Evolutionary conservation across 176 grass and related monocot genomes (phyloP), one percentile per base, ranked within the genome.

Genomic region (Triticum turgidum): DNA sequence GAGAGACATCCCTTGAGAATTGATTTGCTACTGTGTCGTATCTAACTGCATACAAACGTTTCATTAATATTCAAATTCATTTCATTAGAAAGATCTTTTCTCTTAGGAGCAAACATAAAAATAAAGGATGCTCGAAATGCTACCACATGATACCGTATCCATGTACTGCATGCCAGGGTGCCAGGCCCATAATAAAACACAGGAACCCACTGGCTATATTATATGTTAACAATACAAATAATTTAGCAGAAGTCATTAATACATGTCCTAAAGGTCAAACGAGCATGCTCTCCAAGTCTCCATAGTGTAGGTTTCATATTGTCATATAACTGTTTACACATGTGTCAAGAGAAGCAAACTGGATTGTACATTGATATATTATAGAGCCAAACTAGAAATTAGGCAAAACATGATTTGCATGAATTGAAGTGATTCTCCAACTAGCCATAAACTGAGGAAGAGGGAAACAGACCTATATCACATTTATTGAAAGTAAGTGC

Each of bases 401-500:
- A 25, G 65, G 33, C 42, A 80, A 38, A 75, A 76, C 42, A 79
- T 29, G 75, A 52, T 20, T 73, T 29, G 38, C 30, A 56, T 10
- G 64, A 18, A 49, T 56, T 65, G 35, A 79, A 84, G 79, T 2
- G 73, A 73, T 84, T 18, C 17, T 38, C 38, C 6, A 29, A 12
- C n/a, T 7, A 38, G 32, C 22, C 34, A 83, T 56, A 58, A 78
- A 58, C 80, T 83, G 25, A 73, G 80, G 11, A 67, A 20, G 51
- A 74, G 69, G 22, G 35, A 34, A 77, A 73, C 81, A 75, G 68
- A 98, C 96, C 90, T 96, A 96, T 96, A 85, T 98, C 88, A 34
- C 93, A 96, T 78, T 84, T 91, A 86, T 98, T 98, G 84, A 98
- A 98, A 39, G 92, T 98, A 86, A 98, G 93, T 37, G 92, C 86